Evolutionary conservation across 2,329 filamentous ascomycete genomes (phyloP), one percentile per base, ranked within the genome.

Genomic region (Fusarium lateritium): DNA sequence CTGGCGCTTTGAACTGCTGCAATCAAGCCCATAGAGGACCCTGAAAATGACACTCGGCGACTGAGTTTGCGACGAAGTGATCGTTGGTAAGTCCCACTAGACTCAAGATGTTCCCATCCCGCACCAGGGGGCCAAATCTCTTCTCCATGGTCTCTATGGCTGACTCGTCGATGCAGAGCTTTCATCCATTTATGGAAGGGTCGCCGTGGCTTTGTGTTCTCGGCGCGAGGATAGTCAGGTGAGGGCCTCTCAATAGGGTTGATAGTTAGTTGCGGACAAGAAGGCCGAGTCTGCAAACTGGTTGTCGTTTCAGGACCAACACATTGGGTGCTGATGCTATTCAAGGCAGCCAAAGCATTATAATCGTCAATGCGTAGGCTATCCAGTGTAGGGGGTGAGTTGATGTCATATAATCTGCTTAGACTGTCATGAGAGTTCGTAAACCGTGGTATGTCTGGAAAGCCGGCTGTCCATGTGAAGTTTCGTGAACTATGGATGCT

Each of bases 1-100:
- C 91, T 94, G 53, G 92, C 92, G 66, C 93, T 96, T 76, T 91
- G 94, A 71, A 97, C 86, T 17, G 89, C 91, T n/a, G 90, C 89
- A 39, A 98, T 88, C 75, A 94, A 94, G 3, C 88, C 91, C 62
- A 93, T 89, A 0, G 94, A 97, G 8, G 92, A 93, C 2, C 86
- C 86, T 14, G 92, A 92, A 3, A 91, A 92, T 9, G 88, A 89
- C 56, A 88, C 85, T 61, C 86, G 83, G 71, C 86, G 84, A 71
- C 61, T 57, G 9, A 60, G 40, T 65, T 53, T 70, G 40, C 57
- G 58, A 44, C 40, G 47, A n/a, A 64, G 28, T 33, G 57, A 49
- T 46, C 24, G 53, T 31, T 51, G 52, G n/a, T 54, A 47, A 38
- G 54, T 10, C 14, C 51, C 36, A n/a, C 52, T 36, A 14, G 52